phyloP scores from a whole-genome alignment of 2,329 filamentous ascomycete species.

The Hymenoscyphus linearis region DNA sequence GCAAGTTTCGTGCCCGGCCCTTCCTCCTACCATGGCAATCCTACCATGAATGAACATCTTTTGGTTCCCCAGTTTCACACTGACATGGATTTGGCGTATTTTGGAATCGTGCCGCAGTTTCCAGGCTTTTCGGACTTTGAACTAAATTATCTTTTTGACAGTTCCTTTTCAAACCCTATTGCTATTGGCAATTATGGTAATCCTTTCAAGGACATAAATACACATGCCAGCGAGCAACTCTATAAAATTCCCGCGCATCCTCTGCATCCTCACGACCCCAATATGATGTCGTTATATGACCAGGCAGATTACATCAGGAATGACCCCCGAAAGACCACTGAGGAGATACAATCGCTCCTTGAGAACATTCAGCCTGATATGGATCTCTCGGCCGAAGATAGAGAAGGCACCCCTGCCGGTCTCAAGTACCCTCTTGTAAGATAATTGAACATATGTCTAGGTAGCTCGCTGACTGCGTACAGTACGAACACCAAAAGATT shows the following conservation, averaged over 20 bases:
- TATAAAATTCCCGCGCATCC: background rate
- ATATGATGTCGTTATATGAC: conserved; percentile 1
- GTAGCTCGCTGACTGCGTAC: conserved; percentile 11
- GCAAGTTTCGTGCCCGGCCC: background rate
- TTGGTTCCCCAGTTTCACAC: background rate
- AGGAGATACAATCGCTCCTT: conserved; percentile 65
- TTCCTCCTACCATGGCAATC: background rate
- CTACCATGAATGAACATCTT: background rate
- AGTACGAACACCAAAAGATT: conserved; percentile 75
- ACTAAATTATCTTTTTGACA: background rate
- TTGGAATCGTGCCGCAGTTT: background rate
- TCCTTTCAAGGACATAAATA: background rate
- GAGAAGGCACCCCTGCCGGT: conserved; percentile 63
- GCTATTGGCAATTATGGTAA: background rate
- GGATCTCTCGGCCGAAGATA: conserved; percentile 54
- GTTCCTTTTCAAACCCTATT: conserved; percentile 6
- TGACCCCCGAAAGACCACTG: conserved; percentile 48
- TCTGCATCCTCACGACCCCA: background rate
- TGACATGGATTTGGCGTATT: background rate
- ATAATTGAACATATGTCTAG: background rate
- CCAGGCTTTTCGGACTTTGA: background rate
- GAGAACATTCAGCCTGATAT: conserved; percentile 70
- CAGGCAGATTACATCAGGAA: conserved; percentile 26
- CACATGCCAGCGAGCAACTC: background rate
- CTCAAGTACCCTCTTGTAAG: conserved; percentile 55